Percentiles rank a stretch among this genome's conserved stretches.
Conservation (phyloP, 2,329 filamentous ascomycete species). For the Trichophyton equinum region DNA sequence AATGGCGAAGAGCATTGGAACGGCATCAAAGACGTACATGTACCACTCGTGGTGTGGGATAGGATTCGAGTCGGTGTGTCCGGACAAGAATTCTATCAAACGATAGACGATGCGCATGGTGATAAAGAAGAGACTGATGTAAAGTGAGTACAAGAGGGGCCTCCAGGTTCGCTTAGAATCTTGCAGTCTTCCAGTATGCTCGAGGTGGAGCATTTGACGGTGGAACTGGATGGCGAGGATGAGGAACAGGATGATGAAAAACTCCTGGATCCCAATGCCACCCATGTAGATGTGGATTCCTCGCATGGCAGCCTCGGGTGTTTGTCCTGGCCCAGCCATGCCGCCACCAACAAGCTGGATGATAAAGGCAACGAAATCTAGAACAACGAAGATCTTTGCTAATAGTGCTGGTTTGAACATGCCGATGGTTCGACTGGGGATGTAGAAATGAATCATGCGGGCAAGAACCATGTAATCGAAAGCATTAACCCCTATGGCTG, state of each 20-base stretch:
- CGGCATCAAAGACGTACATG: constrained; percentile 30
- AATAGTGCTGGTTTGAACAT: constrained; percentile 27
- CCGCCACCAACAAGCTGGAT: constrained; percentile 11
- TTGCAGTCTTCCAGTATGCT: constrained; percentile 31
- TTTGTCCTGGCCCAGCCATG: constrained; percentile 15
- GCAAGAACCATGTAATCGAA: constrained; percentile 38
- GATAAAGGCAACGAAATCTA: constrained; percentile 28
- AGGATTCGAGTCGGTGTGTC: constrained; percentile 27
- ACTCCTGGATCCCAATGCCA: constrained; percentile 39
- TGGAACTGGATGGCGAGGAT: constrained; percentile 41
- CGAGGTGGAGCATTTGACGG: constrained; percentile 23
- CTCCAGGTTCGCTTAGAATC: constrained; percentile 20
- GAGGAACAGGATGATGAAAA: constrained; percentile 40
- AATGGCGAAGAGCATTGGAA: constrained; percentile 30
- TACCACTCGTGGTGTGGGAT: constrained; percentile 27
- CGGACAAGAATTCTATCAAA: constrained; percentile 46
- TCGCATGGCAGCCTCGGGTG: constrained; percentile 9
- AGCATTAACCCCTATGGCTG: constrained; percentile 28
- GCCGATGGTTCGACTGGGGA: constrained; percentile 27
- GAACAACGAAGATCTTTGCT: constrained; percentile 29
- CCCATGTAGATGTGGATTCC: constrained; percentile 23
- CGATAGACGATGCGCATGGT: constrained; percentile 45
- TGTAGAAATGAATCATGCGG: constrained; percentile 35
- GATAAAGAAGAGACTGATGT: constrained; percentile 40
- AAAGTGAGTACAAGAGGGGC: constrained; percentile 39